These are phyloP conservation scores for Rauvolfia tetraphylla DNA, from an alignment of 257 asterid genomes.

Conservation along the genomic window DNA sequence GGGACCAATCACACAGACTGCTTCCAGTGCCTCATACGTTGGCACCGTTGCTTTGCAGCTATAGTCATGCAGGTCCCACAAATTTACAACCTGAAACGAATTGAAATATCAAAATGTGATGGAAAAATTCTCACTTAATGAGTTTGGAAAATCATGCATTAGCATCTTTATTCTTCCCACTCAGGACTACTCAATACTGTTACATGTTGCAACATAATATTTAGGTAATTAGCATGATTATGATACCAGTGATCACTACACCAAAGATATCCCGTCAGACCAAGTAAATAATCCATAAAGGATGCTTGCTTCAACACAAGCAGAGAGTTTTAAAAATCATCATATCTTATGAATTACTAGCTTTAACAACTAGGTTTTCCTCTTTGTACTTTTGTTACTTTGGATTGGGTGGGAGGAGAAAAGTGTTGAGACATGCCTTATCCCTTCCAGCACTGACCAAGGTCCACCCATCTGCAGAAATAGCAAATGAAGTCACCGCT, in stretches of 20 bases:
- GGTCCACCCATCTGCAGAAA: slow-evolving; percentile 91
- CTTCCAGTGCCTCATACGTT: slow-evolving; percentile 89
- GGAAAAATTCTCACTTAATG: neutral
- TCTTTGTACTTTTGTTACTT: neutral
- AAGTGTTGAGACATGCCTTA: slow-evolving; percentile 43
- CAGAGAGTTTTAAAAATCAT: neutral
- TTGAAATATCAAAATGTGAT: slow-evolving; percentile 21
- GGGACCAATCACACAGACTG: slow-evolving; percentile 58
- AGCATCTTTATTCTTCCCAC: neutral
- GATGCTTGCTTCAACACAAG: neutral
- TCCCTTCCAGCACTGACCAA: slow-evolving; percentile 92
- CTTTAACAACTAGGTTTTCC: neutral
- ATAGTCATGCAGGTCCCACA: slow-evolving; percentile 83
- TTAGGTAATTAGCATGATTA: neutral
- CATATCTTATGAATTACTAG: neutral
- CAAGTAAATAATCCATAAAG: neutral
- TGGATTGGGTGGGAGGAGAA: neutral
- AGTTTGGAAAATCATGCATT: neutral
- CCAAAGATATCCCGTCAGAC: too few species aligned
- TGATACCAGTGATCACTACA: neutral
- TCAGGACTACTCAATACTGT: neutral
- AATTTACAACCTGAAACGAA: slow-evolving; percentile 69
- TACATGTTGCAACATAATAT: neutral
- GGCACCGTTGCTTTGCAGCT: slow-evolving; percentile 68
- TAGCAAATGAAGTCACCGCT: slow-evolving; percentile 76